These are phyloP conservation scores for Amanita rimosa DNA, from an alignment of 768 basidiomycete genomes.

Conservation along the genomic window DNA sequence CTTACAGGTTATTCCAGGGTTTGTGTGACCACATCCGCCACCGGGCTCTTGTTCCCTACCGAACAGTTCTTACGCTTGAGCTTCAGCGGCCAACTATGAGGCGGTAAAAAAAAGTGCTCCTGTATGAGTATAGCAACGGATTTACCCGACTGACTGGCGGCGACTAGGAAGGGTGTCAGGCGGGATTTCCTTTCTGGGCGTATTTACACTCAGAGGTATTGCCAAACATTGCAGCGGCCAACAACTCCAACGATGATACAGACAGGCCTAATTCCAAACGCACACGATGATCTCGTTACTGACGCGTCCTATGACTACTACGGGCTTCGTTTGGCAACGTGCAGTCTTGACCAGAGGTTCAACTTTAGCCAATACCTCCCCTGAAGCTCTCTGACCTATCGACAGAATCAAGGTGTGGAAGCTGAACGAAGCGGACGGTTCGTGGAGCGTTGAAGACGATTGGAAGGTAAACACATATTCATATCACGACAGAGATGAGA, in stretches of 20 bases:
- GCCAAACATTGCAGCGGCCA: neutral
- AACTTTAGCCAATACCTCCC: slow-evolving; percentile 7
- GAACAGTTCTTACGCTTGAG: neutral
- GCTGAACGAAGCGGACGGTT: slow-evolving; percentile 58
- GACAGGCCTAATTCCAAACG: slow-evolving; percentile 67
- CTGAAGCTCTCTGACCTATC: slow-evolving; percentile 7
- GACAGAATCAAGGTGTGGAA: slow-evolving; percentile 80
- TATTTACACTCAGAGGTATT: neutral
- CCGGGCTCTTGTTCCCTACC: neutral
- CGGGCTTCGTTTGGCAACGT: slow-evolving; percentile 71
- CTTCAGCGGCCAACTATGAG: neutral
- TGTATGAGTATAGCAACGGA: neutral
- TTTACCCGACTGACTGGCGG: too few species aligned
- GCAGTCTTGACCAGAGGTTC: slow-evolving; percentile 74
- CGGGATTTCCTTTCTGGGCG: neutral
- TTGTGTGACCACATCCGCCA: too few species aligned
- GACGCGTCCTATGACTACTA: slow-evolving; percentile 90
- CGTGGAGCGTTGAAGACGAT: slow-evolving; percentile 75
- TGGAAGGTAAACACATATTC: slow-evolving; percentile 60
- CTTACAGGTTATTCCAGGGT: neutral
- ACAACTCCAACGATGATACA: slow-evolving; percentile 56
- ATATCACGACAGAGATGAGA: neutral
- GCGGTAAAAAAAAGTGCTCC: neutral
- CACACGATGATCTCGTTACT: slow-evolving; percentile 73
- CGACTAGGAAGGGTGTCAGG: neutral